These are phyloP conservation scores for Candida insectalens DNA, from an alignment of 805 yeast genomes.

Conservation along the genomic window DNA sequence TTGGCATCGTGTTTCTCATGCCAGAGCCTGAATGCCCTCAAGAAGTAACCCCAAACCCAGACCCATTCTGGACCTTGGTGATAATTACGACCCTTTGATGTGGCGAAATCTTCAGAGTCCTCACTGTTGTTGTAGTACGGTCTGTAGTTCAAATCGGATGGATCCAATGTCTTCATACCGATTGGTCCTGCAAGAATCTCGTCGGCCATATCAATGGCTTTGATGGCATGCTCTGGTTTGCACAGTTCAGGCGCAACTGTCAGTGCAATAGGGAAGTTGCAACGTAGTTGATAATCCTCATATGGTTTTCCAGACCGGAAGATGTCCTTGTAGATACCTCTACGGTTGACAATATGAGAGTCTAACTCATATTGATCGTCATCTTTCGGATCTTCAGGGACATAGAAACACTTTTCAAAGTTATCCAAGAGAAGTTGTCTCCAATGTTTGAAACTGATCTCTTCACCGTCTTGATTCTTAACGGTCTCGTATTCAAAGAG, in stretches of 20 bases:
- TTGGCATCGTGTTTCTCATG: slow-evolving; percentile 24
- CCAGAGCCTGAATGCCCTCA: slow-evolving; percentile 63
- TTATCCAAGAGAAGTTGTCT: slow-evolving; percentile 54
- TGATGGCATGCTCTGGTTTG: slow-evolving; percentile 44
- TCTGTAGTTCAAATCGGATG: slow-evolving; percentile 82
- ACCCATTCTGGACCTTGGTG: slow-evolving; percentile 99
- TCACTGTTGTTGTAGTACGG: slow-evolving; percentile 79
- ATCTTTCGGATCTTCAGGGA: slow-evolving; percentile 56
- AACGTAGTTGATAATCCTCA: slow-evolving; percentile 89
- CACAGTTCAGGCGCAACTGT: slow-evolving; percentile 93
- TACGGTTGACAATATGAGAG: slow-evolving; percentile 60
- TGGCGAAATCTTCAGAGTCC: slow-evolving; percentile 80
- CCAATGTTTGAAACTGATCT: slow-evolving; percentile 60
- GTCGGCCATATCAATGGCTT: slow-evolving; percentile 70
- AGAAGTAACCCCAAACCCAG: slow-evolving; percentile 82
- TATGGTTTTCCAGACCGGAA: slow-evolving; percentile 74
- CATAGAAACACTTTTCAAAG: slow-evolving; percentile 71
- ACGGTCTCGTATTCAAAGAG: slow-evolving; percentile 52
- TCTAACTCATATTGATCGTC: slow-evolving; percentile 59
- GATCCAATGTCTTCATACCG: slow-evolving; percentile 89
- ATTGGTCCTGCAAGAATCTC: slow-evolving; percentile 70
- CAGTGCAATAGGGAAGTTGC: slow-evolving; percentile 90
- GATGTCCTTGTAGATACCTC: slow-evolving; percentile 91
- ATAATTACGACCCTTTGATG: slow-evolving; percentile 91
- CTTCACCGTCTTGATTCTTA: slow-evolving; percentile 44